phyloP scores from a whole-genome alignment of 306 rosid genomes.

The Fagus crenata region DNA sequence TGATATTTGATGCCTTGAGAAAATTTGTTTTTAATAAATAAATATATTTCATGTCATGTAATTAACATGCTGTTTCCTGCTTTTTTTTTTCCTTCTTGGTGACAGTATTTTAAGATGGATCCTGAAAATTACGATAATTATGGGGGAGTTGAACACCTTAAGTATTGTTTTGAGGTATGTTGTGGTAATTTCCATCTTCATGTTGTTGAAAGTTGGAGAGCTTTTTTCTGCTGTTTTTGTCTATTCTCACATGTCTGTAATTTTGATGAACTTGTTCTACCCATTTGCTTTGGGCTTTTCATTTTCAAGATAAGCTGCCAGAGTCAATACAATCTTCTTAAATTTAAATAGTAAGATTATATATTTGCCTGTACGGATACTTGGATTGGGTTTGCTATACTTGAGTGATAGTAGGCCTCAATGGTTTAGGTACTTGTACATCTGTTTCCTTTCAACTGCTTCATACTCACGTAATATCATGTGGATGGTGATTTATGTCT shows the following conservation, averaged over 20 bases:
- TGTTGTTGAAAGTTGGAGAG: slow-evolving; percentile 24
- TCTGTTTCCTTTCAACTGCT: neutral
- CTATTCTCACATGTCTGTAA: slow-evolving; percentile 3
- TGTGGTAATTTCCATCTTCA: slow-evolving; percentile 31
- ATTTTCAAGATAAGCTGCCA: slow-evolving; percentile 29
- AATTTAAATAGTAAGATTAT: slow-evolving; percentile 7
- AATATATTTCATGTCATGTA: slow-evolving; percentile 19
- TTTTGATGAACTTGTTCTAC: neutral
- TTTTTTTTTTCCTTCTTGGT: slow-evolving; percentile 24
- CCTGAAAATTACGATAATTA: slow-evolving; percentile 62
- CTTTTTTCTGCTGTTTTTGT: slow-evolving; percentile 11
- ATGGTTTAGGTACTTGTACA: neutral
- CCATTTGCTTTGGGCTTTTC: neutral
- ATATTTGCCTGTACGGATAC: slow-evolving; percentile 13
- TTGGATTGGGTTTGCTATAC: neutral
- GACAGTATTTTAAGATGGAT: slow-evolving; percentile 95
- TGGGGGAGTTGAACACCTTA: slow-evolving; percentile 92
- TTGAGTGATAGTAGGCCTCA: neutral
- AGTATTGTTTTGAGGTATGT: slow-evolving; percentile 86
- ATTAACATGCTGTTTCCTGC: slow-evolving; percentile 5
- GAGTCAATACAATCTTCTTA: neutral
- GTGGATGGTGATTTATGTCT: neutral
- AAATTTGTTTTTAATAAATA: neutral
- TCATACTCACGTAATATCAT: neutral
- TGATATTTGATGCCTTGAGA: slow-evolving; percentile 25